Evolutionary conservation across 768 basidiomycete species (phyloP).

Genomic region (Rhodosporidiobolus sp.): DNA sequence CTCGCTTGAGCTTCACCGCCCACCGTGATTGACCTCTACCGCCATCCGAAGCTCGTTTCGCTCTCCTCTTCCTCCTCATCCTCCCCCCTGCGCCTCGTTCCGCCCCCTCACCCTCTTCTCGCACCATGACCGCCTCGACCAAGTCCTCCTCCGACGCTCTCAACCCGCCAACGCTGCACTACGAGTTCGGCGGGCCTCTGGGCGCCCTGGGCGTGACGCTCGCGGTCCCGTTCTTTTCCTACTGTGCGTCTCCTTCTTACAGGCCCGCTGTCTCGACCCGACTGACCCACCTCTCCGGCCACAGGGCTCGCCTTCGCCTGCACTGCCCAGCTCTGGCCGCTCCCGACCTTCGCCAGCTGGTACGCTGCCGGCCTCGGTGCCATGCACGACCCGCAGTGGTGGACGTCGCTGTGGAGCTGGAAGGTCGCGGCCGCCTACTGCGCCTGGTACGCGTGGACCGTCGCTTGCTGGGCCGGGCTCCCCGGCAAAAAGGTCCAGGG

Average conservation of each 20-base stretch:
- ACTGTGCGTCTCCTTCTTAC: slow-evolving; percentile 63
- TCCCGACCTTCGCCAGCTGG: slow-evolving; percentile 26
- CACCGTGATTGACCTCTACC: too few species aligned
- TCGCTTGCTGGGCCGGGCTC: slow-evolving; percentile 73
- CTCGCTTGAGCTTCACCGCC: too few species aligned
- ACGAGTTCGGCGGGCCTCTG: slow-evolving; percentile 78
- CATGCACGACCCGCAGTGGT: slow-evolving; percentile 56
- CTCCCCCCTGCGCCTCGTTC: too few species aligned
- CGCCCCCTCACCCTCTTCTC: too few species aligned
- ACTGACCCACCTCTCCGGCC: slow-evolving; percentile 41
- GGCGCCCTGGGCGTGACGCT: slow-evolving; percentile 65
- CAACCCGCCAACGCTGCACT: slow-evolving; percentile 53
- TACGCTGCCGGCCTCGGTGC: slow-evolving; percentile 4
- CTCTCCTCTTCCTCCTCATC: too few species aligned
- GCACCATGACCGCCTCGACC: too few species aligned
- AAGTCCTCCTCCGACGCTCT: too few species aligned
- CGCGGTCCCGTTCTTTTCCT: slow-evolving; percentile 67
- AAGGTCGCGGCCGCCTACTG: slow-evolving; percentile 72
- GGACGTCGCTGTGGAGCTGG: slow-evolving; percentile 75
- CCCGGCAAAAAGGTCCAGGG: slow-evolving; percentile 73
- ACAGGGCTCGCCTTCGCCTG: slow-evolving; percentile 53
- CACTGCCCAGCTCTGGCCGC: slow-evolving; percentile 45
- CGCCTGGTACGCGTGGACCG: slow-evolving; percentile 85
- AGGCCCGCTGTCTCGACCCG: slow-evolving; percentile 58
- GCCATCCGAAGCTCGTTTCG: too few species aligned